Percentiles rank a stretch among this genome's conserved stretches.
Conservation (phyloP, 1,139 yeast species). For the Entelexis paramagnoliae region DNA sequence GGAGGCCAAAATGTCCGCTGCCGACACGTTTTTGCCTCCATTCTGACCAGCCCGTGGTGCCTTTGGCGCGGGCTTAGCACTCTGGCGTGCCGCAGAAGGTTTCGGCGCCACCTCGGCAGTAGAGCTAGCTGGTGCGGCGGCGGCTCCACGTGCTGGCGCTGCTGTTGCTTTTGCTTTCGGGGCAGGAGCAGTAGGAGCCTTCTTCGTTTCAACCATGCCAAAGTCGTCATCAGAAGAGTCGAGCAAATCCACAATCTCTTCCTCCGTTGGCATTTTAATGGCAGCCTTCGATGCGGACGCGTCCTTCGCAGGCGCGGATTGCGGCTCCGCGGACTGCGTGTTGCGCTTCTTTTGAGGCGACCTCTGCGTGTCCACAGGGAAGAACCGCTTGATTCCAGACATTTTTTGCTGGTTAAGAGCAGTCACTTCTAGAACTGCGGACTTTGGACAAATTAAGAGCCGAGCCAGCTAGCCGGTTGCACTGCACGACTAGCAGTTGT, state of each 20-base stretch:
- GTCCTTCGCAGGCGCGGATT: background rate
- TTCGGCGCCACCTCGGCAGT: background rate
- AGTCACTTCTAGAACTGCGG: background rate
- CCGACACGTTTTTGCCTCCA: constrained; percentile 25
- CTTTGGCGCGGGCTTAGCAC: background rate
- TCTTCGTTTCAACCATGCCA: background rate
- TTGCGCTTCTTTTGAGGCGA: constrained; percentile 8
- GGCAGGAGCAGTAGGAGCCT: background rate
- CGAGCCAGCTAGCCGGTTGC: no score
- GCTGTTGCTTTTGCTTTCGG: no score
- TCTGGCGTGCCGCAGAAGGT: background rate
- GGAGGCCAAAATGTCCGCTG: constrained; percentile 45
- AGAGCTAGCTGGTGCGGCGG: background rate
- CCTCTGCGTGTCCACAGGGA: constrained; percentile 15
- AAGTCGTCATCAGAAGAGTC: constrained; percentile 14
- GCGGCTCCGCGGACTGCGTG: background rate
- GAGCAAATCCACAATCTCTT: constrained; percentile 7
- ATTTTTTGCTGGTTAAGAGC: background rate
- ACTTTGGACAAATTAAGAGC: no score
- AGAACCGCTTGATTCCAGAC: constrained; percentile 18
- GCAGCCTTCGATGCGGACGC: background rate
- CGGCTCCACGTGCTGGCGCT: background rate
- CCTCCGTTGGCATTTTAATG: background rate
- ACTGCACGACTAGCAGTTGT: no score
- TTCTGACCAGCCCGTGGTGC: background rate